Conservation (phyloP, 1,139 yeast species). For the Kurtzmaniella quercitrusa region DNA sequence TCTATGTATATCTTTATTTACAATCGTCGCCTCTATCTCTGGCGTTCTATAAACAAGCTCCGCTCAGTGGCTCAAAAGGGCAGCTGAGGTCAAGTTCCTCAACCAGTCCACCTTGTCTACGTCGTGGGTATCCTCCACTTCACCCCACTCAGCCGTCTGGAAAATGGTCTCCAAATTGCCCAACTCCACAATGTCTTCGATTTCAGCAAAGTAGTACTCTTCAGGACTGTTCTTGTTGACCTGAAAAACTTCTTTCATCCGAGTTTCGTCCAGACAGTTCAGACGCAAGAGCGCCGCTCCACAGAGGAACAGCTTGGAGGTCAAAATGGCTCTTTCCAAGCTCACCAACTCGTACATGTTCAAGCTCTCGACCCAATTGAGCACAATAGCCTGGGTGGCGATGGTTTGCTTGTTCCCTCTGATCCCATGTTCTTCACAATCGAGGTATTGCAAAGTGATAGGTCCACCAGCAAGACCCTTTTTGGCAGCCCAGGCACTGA, state of each 20-base stretch:
- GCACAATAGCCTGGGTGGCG: constrained; percentile 58
- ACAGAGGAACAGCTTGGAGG: constrained; percentile 81
- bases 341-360: constrained; percentile 79
- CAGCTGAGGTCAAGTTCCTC: constrained; percentile 77
- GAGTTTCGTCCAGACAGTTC: constrained; percentile 22
- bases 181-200: constrained; percentile 72
- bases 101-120: constrained; percentile 87
- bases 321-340: constrained; percentile 79
- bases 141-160: constrained; percentile 94
- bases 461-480: constrained; percentile 13
- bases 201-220: constrained; percentile 31
- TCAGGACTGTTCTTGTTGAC: constrained; percentile 24
- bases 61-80: constrained; percentile 40
- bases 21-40: background rate
- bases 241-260: constrained; percentile 28
- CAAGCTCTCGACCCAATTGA: constrained; percentile 59
- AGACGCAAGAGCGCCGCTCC: constrained; percentile 51
- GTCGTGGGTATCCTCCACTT: constrained; percentile 97
- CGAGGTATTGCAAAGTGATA: constrained; percentile 53
- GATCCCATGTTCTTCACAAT: constrained; percentile 76
- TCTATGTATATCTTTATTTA: too few species aligned
- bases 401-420: constrained; percentile 71
- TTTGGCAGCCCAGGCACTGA: constrained; percentile 41
- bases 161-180: constrained; percentile 78
- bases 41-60: background rate